Evolutionary conservation across 106 monocot genomes (phyloP).

Genomic region (Allium fistulosum): DNA sequence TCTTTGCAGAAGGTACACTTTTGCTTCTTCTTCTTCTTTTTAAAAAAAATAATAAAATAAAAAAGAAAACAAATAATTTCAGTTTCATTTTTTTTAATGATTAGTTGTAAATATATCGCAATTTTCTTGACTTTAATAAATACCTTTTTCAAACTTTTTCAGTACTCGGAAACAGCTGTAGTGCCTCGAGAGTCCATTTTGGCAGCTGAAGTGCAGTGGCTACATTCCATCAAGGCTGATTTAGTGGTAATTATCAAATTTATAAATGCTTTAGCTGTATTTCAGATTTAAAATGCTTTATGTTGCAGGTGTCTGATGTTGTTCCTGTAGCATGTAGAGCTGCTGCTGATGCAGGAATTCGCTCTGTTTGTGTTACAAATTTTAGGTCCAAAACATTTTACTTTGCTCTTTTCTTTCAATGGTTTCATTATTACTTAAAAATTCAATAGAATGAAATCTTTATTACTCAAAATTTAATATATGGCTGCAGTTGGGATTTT

Average conservation of each 20-base stretch:
- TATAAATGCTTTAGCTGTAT: not conserved
- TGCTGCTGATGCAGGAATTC: conserved; percentile 88
- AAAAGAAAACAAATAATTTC: not conserved
- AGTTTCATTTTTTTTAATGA: not conserved
- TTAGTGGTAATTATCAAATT: conserved; percentile 56
- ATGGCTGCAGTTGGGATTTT: conserved; percentile 80
- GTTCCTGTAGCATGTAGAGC: conserved; percentile 92
- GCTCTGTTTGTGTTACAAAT: conserved; percentile 92
- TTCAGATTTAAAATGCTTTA: too few species aligned
- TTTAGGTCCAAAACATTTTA: conserved; percentile 53
- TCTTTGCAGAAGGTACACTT: conserved; percentile 52
- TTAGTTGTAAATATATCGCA: not conserved
- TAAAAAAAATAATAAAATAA: not conserved
- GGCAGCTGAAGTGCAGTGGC: conserved; percentile 81
- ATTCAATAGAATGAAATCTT: too few species aligned
- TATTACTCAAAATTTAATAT: too few species aligned
- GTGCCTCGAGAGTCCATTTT: conserved; percentile 71
- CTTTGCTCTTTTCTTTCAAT: not conserved
- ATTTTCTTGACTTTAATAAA: not conserved
- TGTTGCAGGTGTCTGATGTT: conserved; percentile 83
- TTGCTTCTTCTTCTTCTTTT: too few species aligned
- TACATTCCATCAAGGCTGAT: conserved; percentile 84
- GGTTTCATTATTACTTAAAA: not conserved
- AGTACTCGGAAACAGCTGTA: conserved; percentile 90
- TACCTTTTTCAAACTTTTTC: conserved; percentile 11